phyloP scores from a whole-genome alignment of 2,329 filamentous ascomycete species.

The Hymenoscyphus linearis region DNA sequence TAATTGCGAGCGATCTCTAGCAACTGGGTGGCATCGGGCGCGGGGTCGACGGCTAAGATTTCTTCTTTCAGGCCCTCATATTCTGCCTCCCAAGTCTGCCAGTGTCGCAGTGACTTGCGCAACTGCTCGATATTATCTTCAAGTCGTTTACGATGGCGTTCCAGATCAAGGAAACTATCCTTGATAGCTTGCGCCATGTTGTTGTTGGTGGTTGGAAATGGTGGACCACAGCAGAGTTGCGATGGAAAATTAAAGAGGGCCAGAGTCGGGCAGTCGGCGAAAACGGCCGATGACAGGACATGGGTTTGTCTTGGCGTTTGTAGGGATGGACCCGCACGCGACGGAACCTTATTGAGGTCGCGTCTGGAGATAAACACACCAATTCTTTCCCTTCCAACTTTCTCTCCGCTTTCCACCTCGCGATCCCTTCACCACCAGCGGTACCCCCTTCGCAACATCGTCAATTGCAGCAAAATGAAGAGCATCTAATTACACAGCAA shows the following conservation, averaged over 20 bases:
- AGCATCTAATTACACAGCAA: neutral
- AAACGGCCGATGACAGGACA: too few species aligned
- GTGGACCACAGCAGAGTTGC: neutral
- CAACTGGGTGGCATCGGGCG: slow-evolving; percentile 40
- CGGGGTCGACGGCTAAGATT: slow-evolving; percentile 47
- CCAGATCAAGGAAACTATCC: slow-evolving; percentile 56
- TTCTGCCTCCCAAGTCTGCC: slow-evolving; percentile 86
- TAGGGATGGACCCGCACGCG: neutral
- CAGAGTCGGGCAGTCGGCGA: too few species aligned
- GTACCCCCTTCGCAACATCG: neutral
- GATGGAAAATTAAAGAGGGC: too few species aligned
- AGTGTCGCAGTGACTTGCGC: slow-evolving; percentile 72
- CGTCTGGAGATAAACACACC: neutral
- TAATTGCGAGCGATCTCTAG: slow-evolving; percentile 46
- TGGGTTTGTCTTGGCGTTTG: too few species aligned
- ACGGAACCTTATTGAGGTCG: neutral
- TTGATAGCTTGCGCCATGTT: slow-evolving; percentile 28
- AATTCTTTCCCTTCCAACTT: neutral
- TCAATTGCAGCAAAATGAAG: neutral
- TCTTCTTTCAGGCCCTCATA: slow-evolving; percentile 88
- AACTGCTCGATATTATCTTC: slow-evolving; percentile 72
- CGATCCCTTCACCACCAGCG: neutral
- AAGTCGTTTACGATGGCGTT: slow-evolving; percentile 68
- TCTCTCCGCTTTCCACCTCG: neutral
- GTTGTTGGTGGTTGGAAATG: neutral